Percentiles rank a stretch among this genome's conserved stretches.
phyloP scores from a whole-genome alignment of 1,284 basidiomycete genomes.

The Moesziomyces aphidis region DNA sequence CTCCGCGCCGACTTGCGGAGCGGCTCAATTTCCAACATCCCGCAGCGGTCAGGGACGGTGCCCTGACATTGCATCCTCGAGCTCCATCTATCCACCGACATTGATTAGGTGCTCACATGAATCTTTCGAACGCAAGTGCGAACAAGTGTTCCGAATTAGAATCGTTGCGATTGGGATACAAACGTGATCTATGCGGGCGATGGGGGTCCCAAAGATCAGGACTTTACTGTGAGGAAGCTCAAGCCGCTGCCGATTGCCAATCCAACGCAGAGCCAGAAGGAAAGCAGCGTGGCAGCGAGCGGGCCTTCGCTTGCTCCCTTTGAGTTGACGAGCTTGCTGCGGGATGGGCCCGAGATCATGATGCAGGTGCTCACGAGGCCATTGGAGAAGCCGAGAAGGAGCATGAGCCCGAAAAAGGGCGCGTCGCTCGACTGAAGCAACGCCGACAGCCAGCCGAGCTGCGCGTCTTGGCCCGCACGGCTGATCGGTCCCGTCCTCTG shows the following conservation, averaged over 20 bases:
- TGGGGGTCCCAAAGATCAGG: constrained; percentile 3
- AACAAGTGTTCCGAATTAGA: neutral
- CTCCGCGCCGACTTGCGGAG: neutral
- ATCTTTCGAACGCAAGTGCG: neutral
- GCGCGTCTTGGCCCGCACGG: neutral
- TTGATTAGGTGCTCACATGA: neutral
- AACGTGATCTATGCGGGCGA: neutral
- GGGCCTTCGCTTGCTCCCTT: constrained; percentile 40
- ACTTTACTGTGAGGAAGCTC: constrained; percentile 51
- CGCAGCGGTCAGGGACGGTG: neutral
- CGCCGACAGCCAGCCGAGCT: constrained; percentile 14
- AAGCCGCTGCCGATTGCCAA: constrained; percentile 53
- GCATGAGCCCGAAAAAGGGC: constrained; percentile 53
- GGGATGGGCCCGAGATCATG: constrained; percentile 53
- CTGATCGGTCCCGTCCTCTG: constrained; percentile 34
- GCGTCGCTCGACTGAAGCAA: constrained; percentile 47
- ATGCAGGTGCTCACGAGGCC: constrained; percentile 56
- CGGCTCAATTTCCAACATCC: neutral
- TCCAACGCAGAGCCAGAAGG: constrained; percentile 61
- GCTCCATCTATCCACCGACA: neutral
- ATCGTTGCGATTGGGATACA: neutral
- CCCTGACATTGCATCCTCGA: neutral
- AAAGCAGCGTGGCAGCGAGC: constrained; percentile 53
- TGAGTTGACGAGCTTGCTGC: constrained; percentile 36
- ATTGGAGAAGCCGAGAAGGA: constrained; percentile 56